Evolutionary conservation across 176 grass and related monocot genomes (phyloP).

Genomic region (Avena eriantha): DNA sequence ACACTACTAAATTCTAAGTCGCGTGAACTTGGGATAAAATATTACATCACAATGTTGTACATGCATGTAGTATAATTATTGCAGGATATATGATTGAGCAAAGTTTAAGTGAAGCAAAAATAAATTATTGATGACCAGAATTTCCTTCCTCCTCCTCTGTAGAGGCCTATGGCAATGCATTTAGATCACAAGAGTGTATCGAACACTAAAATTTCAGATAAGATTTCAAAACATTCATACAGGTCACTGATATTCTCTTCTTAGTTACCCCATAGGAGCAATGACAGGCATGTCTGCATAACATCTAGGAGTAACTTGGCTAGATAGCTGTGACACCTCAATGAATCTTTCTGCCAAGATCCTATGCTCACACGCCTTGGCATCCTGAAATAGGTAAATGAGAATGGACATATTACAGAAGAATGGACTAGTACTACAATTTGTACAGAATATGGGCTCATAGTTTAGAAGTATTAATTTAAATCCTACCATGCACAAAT

Average conservation of each 20-base stretch:
- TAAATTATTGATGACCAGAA: too few species aligned
- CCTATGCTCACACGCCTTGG: neutral
- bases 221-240: neutral
- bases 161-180: too few species aligned
- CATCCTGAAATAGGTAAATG: neutral
- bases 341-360: neutral
- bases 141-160: too few species aligned
- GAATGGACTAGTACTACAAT: neutral
- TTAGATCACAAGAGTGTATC: too few species aligned
- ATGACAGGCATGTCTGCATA: neutral
- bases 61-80: too few species aligned
- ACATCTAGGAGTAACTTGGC: neutral
- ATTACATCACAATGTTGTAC: too few species aligned
- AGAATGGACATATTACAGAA: neutral
- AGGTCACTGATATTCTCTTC: neutral
- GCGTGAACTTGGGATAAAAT: too few species aligned
- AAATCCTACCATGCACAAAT: neutral
- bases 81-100: too few species aligned
- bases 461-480: neutral
- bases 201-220: neutral
- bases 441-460: neutral
- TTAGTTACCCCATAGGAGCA: neutral
- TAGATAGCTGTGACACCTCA: neutral
- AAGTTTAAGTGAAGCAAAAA: too few species aligned
- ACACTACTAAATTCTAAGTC: too few species aligned